Evolutionary conservation across 1,139 yeast genomes (phyloP), one percentile per base, ranked within the genome.

Genomic region (Geotrichum klebahnii): DNA sequence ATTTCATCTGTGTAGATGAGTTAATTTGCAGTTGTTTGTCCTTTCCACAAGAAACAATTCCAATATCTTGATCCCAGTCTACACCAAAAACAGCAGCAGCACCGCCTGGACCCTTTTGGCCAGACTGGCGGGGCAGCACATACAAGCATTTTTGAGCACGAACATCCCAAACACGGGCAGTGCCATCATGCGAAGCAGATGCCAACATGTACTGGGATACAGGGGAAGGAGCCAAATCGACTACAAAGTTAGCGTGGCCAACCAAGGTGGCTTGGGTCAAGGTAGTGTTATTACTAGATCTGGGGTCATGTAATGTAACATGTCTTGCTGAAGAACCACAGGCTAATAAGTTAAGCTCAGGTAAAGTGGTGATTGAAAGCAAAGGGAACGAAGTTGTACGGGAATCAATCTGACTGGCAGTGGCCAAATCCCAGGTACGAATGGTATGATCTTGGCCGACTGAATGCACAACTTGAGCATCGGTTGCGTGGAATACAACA

Each of bases 301-400:
- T 78, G 50, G 97, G 97, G 67, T 92, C 99, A 65, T 88, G 95
- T 56, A 90, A 74, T 55, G 89, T 84, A 59, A 92, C 89, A 67
- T 90, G 97, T 69, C 97, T 85, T 17, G 97, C 97, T 12, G 96
- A 84, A 3, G 97, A 89, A 19, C 99, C 99, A 50, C 94, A 80
- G 6, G 92, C 96, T 47, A 94, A 72, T 53, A 92, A 73, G 57
- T 83, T 80, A 1, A 64, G 55, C 79, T 72, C 54, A 73, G 73
- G 23, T 54, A 92, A 71, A 57, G 83, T 82, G 39, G 82, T 74
- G 39, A 90, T 70, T 1, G 96, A 84, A 44, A 90, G 75, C 55
- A 92, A 74, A 6, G 97, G 83, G 69, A 79, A 89, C n/a, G 92
- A 85, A 0, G 97, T 89, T 22, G 86, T 79, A 68, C 88, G 82